Conservation (phyloP, 257 asterid species). For the Oldenlandia corymbosa region DNA sequence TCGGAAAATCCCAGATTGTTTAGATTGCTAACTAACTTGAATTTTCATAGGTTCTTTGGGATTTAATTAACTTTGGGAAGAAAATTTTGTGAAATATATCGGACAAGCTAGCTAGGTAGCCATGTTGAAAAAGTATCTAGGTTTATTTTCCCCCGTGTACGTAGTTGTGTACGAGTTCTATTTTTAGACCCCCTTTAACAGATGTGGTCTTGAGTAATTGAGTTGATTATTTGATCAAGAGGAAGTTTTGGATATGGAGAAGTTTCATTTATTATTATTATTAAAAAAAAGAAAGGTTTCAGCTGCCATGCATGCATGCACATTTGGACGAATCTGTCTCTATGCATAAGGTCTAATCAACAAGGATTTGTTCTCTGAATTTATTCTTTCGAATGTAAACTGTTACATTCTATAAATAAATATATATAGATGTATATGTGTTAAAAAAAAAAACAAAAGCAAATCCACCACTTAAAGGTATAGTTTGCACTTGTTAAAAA, state of each 20-base stretch:
- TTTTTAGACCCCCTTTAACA: neutral
- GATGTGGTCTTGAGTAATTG: slow-evolving; percentile 2
- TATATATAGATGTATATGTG: no score
- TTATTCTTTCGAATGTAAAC: neutral
- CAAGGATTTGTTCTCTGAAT: neutral
- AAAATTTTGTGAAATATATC: slow-evolving; percentile 9
- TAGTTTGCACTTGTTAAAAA: slow-evolving; percentile 18
- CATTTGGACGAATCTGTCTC: slow-evolving; percentile 20
- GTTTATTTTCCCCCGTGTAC: no score
- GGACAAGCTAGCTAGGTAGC: neutral
- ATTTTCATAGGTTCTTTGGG: slow-evolving; percentile 6
- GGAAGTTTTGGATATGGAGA: neutral
- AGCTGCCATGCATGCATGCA: slow-evolving; percentile 32
- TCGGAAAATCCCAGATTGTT: slow-evolving; percentile 15
- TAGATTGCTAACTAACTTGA: slow-evolving; percentile 6
- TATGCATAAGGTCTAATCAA: slow-evolving; percentile 23
- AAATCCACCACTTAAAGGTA: slow-evolving; percentile 59
- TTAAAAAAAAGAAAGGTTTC: neutral
- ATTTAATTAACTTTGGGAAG: neutral
- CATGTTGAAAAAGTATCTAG: no score
- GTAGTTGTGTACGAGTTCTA: no score
- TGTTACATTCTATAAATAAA: slow-evolving; percentile 18
- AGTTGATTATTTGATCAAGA: no score
- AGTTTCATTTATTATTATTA: neutral
- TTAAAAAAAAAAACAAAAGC: slow-evolving; percentile 41